These are phyloP conservation scores for Exophiala spinifera DNA, from an alignment of 2,329 filamentous ascomycete genomes.

Conservation along the genomic window DNA sequence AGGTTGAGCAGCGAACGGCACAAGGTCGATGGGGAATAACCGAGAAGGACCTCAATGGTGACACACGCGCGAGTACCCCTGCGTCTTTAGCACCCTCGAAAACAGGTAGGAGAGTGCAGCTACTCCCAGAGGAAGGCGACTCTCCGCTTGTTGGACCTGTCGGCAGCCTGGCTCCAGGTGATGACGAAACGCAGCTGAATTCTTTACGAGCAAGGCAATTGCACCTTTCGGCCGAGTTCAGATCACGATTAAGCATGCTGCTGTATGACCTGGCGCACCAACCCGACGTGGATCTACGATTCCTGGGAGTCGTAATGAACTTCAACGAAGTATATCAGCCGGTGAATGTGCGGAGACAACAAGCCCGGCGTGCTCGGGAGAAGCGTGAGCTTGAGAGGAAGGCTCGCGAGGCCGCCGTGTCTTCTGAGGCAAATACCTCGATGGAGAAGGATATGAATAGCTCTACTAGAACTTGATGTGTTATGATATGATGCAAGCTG, in stretches of 20 bases:
- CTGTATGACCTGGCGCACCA: slow-evolving; percentile 90
- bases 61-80: slow-evolving; percentile 31
- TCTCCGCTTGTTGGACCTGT: slow-evolving; percentile 15
- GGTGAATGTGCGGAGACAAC: slow-evolving; percentile 58
- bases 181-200: slow-evolving; percentile 64
- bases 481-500: not conserved
- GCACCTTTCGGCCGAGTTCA: slow-evolving; percentile 72
- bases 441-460: slow-evolving; percentile 22
- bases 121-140: slow-evolving; percentile 22
- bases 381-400: slow-evolving; percentile 23
- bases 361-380: slow-evolving; percentile 30
- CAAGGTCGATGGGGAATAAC: slow-evolving; percentile 63
- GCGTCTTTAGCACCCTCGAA: slow-evolving; percentile 8
- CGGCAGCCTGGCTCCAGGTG: slow-evolving; percentile 21
- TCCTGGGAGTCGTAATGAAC: slow-evolving; percentile 96
- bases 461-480: slow-evolving; percentile 1
- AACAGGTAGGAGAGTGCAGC: slow-evolving; percentile 6
- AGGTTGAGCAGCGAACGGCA: slow-evolving; percentile 64
- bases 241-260: slow-evolving; percentile 71
- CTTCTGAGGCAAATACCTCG: slow-evolving; percentile 20
- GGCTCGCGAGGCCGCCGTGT: slow-evolving; percentile 16
- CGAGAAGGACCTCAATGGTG: slow-evolving; percentile 48
- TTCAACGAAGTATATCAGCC: slow-evolving; percentile 96
- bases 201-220: slow-evolving; percentile 71
- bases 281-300: slow-evolving; percentile 90